These are phyloP conservation scores for Meripilus lineatus DNA, from an alignment of 1,284 basidiomycete species.

Conservation along the genomic window DNA sequence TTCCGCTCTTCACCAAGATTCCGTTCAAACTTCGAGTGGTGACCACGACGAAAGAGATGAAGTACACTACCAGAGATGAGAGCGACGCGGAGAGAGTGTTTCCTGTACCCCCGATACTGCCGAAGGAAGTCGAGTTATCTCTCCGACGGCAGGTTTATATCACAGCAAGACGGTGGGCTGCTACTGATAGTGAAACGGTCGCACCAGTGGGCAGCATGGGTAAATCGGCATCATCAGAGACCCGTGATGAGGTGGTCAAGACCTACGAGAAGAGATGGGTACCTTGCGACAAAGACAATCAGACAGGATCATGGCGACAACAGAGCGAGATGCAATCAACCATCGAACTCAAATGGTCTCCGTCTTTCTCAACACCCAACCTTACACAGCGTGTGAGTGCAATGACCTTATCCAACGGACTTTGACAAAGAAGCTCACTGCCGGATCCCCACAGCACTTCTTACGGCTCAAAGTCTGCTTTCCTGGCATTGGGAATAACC, in stretches of 20 bases:
- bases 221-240: not conserved
- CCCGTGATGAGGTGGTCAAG: not conserved
- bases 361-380: not conserved
- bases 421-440: too few species aligned
- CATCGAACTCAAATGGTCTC: not conserved
- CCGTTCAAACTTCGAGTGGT: conserved; percentile 15
- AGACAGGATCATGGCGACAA: conserved; percentile 16
- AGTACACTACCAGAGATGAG: conserved; percentile 8
- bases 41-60: conserved; percentile 13
- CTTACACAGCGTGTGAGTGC: not conserved
- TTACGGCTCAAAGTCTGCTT: not conserved
- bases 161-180: not conserved
- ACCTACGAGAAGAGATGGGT: conserved; percentile 15
- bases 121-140: conserved; percentile 12
- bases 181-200: not conserved
- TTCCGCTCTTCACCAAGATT: conserved; percentile 15
- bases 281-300: conserved; percentile 6
- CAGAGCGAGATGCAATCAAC: conserved; percentile 13
- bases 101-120: conserved; percentile 14
- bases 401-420: not conserved
- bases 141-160: conserved; percentile 7
- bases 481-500: conserved; percentile 2
- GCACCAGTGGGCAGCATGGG: conserved; percentile 2
- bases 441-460: not conserved
- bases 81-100: conserved; percentile 9